phyloP scores from a whole-genome alignment of 75 land plant species.

The Pinus tabuliformis region DNA sequence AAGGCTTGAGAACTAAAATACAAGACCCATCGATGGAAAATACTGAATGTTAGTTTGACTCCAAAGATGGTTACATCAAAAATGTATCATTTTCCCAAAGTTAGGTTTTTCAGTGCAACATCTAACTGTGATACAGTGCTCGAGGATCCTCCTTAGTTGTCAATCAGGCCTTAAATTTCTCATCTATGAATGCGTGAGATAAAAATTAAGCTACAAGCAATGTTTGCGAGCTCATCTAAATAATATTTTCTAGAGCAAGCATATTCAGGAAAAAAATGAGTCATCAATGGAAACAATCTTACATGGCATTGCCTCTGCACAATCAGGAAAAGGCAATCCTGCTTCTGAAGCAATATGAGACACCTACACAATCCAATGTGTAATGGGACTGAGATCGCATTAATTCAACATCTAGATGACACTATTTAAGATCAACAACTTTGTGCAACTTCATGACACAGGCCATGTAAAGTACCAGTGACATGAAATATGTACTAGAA shows the following conservation, averaged over 20 bases:
- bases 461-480: not conserved
- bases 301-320: constrained; percentile 56
- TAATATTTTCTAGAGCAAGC: not conserved
- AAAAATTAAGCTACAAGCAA: constrained; percentile 1
- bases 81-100: not conserved
- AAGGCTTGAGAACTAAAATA: not conserved
- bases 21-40: not conserved
- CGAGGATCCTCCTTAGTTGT: not conserved
- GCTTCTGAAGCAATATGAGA: constrained; percentile 65
- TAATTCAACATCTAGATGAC: not conserved
- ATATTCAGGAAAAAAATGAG: not conserved
- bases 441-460: not conserved
- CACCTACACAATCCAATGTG: constrained; percentile 39
- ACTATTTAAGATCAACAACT: not conserved
- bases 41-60: not conserved
- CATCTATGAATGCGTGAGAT: not conserved
- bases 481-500: not conserved
- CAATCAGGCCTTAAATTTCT: not conserved
- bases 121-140: not conserved
- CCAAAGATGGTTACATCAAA: not conserved
- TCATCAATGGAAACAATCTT: constrained; percentile 5
- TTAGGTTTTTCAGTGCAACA: not conserved
- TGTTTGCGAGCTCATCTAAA: not conserved
- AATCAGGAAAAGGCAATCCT: constrained; percentile 62
- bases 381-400: not conserved